These are phyloP conservation scores for Blepharisma stoltei DNA, from an alignment of 73 alveolate genomes.

Conservation along the genomic window DNA sequence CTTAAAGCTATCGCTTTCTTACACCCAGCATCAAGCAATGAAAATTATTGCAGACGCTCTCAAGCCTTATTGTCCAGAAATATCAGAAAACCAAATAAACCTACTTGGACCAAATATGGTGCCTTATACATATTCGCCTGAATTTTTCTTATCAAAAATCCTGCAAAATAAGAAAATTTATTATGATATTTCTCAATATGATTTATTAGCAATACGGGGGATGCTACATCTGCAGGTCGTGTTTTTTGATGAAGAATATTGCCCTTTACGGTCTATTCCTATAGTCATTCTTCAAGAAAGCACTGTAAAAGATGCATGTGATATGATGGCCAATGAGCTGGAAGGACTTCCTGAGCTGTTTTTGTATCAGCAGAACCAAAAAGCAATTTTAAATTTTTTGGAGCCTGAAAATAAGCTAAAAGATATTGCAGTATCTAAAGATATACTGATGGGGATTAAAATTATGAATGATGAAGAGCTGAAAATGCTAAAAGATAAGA, in stretches of 20 bases:
- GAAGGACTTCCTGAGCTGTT: background rate
- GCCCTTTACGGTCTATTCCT: background rate
- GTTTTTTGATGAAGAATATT: background rate
- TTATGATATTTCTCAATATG: background rate
- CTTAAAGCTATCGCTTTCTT: background rate
- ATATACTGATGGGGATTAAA: background rate
- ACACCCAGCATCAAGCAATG: background rate
- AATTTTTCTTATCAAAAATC: background rate
- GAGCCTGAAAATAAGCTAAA: background rate
- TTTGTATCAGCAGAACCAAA: background rate
- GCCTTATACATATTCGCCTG: background rate
- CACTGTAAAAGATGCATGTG: background rate
- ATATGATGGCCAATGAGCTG: background rate
- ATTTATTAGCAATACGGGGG: background rate
- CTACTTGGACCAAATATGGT: background rate
- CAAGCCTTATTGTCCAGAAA: background rate
- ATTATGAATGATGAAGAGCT: background rate
- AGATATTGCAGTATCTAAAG: background rate
- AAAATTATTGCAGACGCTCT: background rate
- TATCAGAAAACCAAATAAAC: background rate
- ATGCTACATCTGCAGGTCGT: background rate
- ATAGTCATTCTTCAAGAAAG: background rate
- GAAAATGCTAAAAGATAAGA: background rate
- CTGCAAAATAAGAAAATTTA: background rate
- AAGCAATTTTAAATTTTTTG: slow-evolving; percentile 1